phyloP scores from a whole-genome alignment of 768 basidiomycete species.

The Leccinum imitatum region DNA sequence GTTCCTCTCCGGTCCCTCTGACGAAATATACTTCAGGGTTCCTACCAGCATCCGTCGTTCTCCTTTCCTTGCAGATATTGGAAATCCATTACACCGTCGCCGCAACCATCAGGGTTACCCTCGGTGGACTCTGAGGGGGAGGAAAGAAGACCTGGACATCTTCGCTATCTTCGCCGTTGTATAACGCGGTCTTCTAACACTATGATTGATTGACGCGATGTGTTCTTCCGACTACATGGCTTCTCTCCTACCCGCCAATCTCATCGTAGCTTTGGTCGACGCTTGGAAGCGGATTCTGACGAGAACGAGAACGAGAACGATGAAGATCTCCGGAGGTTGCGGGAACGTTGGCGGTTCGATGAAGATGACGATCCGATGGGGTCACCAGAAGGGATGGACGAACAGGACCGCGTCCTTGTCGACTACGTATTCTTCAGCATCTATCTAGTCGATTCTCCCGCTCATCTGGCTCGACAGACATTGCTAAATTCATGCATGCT shows the following conservation, averaged over 20 bases:
- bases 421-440: conserved; percentile 34
- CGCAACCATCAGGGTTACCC: conserved; percentile 33
- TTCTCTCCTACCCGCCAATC: conserved; percentile 16
- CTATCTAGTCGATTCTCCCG: too few relatives aligned
- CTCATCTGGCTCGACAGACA: too few relatives aligned
- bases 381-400: conserved; percentile 61
- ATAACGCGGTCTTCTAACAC: conserved; percentile 81
- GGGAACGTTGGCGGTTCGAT: conserved; percentile 71
- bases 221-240: conserved; percentile 27
- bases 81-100: conserved; percentile 53
- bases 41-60: conserved; percentile 64
- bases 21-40: conserved; percentile 43
- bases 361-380: conserved; percentile 56
- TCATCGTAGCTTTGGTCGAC: conserved; percentile 16
- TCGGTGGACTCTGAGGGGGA: conserved; percentile 22
- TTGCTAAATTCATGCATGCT: too few relatives aligned
- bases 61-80: conserved; percentile 65
- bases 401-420: conserved; percentile 64
- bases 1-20: not conserved
- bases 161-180: conserved; percentile 59
- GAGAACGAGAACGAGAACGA: conserved; percentile 26
- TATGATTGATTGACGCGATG: conserved; percentile 67
- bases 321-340: conserved; percentile 44
- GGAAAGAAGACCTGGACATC: conserved; percentile 25
- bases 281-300: conserved; percentile 29